These are phyloP conservation scores for Leptographium galeiforme DNA, from an alignment of 2,329 filamentous ascomycete species.

Conservation along the genomic window DNA sequence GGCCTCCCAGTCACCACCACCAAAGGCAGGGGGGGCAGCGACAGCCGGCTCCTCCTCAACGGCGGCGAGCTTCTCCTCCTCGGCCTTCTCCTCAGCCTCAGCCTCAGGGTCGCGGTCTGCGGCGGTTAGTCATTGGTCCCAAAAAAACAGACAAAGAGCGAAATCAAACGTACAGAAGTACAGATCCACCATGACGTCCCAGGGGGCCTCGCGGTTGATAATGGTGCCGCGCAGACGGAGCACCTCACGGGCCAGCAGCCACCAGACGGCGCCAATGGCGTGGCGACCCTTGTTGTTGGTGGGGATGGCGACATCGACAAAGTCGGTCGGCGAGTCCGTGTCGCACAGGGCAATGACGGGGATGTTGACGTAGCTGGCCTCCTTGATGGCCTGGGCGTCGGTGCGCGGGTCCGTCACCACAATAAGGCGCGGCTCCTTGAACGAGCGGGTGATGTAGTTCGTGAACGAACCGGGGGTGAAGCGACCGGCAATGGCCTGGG, in stretches of 20 bases:
- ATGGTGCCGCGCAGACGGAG: constrained; percentile 97
- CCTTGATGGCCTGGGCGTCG: constrained; percentile 99
- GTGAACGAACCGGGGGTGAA: constrained; percentile 99
- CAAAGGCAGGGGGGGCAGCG: constrained; percentile 56
- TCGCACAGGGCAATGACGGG: constrained; percentile 98
- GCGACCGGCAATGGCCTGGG: constrained; percentile 94
- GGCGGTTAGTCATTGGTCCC: constrained; percentile 3
- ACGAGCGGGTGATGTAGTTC: constrained; percentile 99
- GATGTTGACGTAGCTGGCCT: constrained; percentile 99
- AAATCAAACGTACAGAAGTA: constrained; percentile 69
- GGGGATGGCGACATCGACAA: constrained; percentile 98
- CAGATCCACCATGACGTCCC: constrained; percentile 99
- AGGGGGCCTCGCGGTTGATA: constrained; percentile 87
- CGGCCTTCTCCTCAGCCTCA: constrained; percentile 96
- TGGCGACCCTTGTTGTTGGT: constrained; percentile 99
- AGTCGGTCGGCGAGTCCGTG: constrained; percentile 98
- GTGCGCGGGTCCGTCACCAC: constrained; percentile 99
- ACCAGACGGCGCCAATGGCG: constrained; percentile 97
- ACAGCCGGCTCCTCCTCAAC: constrained; percentile 72
- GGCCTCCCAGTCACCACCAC: constrained; percentile 73
- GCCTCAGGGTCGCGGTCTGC: constrained; percentile 94
- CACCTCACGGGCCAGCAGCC: constrained; percentile 99
- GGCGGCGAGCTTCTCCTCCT: constrained; percentile 81
- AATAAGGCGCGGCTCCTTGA: constrained; percentile 99
- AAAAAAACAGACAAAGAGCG: too few species aligned